phyloP scores from a whole-genome alignment of 768 basidiomycete genomes.

The Phylloporus scabripes region DNA sequence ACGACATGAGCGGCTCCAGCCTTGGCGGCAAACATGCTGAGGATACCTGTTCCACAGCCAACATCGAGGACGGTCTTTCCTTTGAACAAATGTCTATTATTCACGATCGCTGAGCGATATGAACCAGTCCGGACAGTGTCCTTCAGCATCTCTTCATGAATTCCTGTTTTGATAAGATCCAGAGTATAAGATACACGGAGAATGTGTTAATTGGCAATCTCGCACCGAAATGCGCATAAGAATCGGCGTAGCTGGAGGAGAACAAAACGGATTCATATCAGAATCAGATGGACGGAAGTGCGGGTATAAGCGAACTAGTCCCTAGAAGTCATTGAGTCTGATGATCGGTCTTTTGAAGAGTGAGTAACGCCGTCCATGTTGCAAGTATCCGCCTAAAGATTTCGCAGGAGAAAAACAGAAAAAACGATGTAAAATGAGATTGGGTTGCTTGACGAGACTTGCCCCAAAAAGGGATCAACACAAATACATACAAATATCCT shows the following conservation, averaged over 20 bases:
- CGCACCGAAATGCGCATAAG: slow-evolving; percentile 91
- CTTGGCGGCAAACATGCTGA: slow-evolving; percentile 97
- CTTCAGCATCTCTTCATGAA: slow-evolving; percentile 99
- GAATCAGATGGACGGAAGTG: slow-evolving; percentile 28
- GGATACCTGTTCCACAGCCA: slow-evolving; percentile 96
- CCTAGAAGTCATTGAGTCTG: slow-evolving; percentile 70
- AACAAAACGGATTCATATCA: slow-evolving; percentile 34
- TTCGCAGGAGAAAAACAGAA: neutral
- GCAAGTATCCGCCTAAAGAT: slow-evolving; percentile 5
- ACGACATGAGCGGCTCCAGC: slow-evolving; percentile 93
- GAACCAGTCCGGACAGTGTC: slow-evolving; percentile 92
- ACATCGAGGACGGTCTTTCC: slow-evolving; percentile 97
- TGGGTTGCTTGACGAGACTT: neutral
- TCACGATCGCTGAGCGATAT: slow-evolving; percentile 90
- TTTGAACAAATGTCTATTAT: slow-evolving; percentile 93
- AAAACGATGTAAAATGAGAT: slow-evolving; percentile 1
- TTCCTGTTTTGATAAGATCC: slow-evolving; percentile 47
- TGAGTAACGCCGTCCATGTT: slow-evolving; percentile 29
- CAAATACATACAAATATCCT: slow-evolving; percentile 13
- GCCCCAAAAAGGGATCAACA: slow-evolving; percentile 8
- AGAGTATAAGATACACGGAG: slow-evolving; percentile 4
- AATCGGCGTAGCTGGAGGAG: slow-evolving; percentile 80
- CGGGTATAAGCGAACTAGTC: slow-evolving; percentile 68
- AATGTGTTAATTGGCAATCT: neutral
- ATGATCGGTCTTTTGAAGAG: slow-evolving; percentile 20